phyloP scores from a whole-genome alignment of 2,329 filamentous ascomycete genomes.

The Verticillium zaregamsianum region DNA sequence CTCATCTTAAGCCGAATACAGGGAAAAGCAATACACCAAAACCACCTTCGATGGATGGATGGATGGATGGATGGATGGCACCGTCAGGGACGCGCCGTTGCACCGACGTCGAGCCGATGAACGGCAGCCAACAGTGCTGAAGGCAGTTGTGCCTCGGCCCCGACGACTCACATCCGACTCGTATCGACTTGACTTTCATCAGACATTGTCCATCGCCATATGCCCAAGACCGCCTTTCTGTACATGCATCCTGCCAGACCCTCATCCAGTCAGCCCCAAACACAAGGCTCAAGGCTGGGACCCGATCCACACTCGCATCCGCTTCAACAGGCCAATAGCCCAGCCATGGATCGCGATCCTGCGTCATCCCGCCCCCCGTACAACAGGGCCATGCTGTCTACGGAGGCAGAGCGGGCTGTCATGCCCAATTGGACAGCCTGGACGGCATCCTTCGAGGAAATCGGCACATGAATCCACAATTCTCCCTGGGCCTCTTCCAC shows the following conservation, averaged over 20 bases:
- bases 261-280: background rate
- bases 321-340: background rate
- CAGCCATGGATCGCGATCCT: background rate
- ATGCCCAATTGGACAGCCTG: background rate
- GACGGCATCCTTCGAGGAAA: background rate
- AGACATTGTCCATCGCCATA: background rate
- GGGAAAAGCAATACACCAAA: background rate
- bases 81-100: background rate
- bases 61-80: background rate
- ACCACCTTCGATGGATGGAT: background rate
- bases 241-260: background rate
- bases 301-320: background rate
- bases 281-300: background rate
- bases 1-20: background rate
- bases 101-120: background rate
- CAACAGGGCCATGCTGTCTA: background rate
- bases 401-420: background rate
- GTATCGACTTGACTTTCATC: background rate
- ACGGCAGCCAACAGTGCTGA: background rate
- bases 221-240: background rate
- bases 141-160: background rate
- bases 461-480: background rate
- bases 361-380: background rate
- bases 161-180: background rate
- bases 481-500: background rate